Evolutionary conservation across 495 filamentous ascomycete genomes (phyloP).

Genomic region (Lichina pygmaea): DNA sequence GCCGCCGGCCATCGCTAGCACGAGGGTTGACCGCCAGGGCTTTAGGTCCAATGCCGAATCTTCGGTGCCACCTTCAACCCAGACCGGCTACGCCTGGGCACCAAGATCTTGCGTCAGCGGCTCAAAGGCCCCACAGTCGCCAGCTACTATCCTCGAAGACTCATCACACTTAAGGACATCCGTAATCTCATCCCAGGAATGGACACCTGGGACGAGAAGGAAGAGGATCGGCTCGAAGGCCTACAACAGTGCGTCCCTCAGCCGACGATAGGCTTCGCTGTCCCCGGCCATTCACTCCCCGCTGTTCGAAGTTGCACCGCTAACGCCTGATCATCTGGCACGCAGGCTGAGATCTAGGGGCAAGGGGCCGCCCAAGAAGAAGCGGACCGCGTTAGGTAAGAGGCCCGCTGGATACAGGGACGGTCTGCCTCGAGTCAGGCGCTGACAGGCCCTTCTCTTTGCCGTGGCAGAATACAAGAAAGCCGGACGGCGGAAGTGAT

Average conservation of each 20-base stretch:
- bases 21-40: neutral
- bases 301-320: neutral
- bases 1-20: neutral
- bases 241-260: slow-evolving; percentile 29
- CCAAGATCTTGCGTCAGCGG: slow-evolving; percentile 66
- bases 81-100: slow-evolving; percentile 47
- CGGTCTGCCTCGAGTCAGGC: too few relatives aligned
- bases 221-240: slow-evolving; percentile 54
- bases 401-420: neutral
- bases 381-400: slow-evolving; percentile 39
- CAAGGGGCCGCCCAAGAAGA: slow-evolving; percentile 84
- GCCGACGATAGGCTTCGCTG: neutral
- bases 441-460: too few relatives aligned
- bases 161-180: slow-evolving; percentile 41
- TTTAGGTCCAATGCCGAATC: slow-evolving; percentile 63
- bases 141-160: slow-evolving; percentile 62
- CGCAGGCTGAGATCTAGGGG: slow-evolving; percentile 22
- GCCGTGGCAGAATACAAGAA: slow-evolving; percentile 2
- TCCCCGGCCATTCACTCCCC: neutral
- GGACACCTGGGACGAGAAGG: slow-evolving; percentile 40
- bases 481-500: slow-evolving; percentile 1
- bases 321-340: slow-evolving; percentile 25
- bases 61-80: slow-evolving; percentile 87
- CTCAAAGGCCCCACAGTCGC: slow-evolving; percentile 51
- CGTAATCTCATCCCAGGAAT: slow-evolving; percentile 30